Evolutionary conservation across 495 filamentous ascomycete genomes (phyloP), one percentile per base, ranked within the genome.

Genomic region (Corynascus novoguineensis): DNA sequence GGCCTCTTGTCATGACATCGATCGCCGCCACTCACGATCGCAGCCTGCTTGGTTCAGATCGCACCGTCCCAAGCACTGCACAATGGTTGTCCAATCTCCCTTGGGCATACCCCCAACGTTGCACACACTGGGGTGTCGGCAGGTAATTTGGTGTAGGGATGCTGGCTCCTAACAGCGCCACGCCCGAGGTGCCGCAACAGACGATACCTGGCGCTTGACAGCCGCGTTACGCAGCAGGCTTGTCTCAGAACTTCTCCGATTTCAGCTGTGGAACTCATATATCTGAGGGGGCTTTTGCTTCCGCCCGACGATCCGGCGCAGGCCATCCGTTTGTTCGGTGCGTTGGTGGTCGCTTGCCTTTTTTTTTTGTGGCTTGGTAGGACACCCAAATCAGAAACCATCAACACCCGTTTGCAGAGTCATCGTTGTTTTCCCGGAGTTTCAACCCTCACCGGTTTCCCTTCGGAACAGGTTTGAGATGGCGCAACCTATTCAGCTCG

Each of bases 311-410:
- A 6, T 11, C 37, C 37, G 31, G 50, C n/a, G 24, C 35, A 29
- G 15, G 1, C 31, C 15, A 37, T 0, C 37, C 1, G 7, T 42
- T 29, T 34, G 17, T 25, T 15, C 19, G 22, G 38, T 54, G 28
- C 12, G 3, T 19, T 31, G 38, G 29, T 19, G 14, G 52, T 22
- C 17, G 5, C 27, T 0, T 34, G 2, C 35, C 28, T 29, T 27
- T 25, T n/a, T n/a, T 40, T 44, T 45, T 17, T 44, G 51, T 45
- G 38, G 51, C 51, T 54, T 54, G 51, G 50, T 54, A 27, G 28
- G 41, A 46, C 52, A 35, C 11, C 15, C 31, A 19, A 31, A 15
- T 40, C 24, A 41, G 35, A 53, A 8, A 40, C 37, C 6, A 24
- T 42, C 21, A 25, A 29, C 50, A 7, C 5, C n/a, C 19, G 12